Conservation (phyloP, 179 eudicot genomes). For the Gypsophila paniculata region DNA sequence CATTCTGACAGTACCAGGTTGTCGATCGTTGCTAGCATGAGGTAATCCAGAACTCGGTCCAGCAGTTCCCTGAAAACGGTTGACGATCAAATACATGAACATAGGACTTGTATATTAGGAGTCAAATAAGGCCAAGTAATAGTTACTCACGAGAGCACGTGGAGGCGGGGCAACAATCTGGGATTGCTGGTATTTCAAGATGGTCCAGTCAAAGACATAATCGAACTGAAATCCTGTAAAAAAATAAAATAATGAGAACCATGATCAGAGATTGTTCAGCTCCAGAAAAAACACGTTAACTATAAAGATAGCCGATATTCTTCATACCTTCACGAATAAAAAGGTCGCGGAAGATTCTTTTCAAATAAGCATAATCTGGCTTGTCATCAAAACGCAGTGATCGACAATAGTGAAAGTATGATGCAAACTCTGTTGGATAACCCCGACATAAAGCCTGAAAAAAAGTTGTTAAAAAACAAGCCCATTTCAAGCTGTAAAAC, state of each 20-base stretch:
- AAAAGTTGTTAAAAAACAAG: not conserved
- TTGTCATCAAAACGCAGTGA: slow-evolving; percentile 90
- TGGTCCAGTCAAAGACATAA: slow-evolving; percentile 98
- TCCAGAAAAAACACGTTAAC: slow-evolving; percentile 1
- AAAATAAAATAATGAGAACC: slow-evolving; percentile 16
- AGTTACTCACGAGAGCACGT: slow-evolving; percentile 54
- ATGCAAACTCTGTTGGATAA: slow-evolving; percentile 89
- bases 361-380: slow-evolving; percentile 94
- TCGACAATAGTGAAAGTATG: slow-evolving; percentile 96
- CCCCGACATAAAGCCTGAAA: slow-evolving; percentile 86
- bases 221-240: slow-evolving; percentile 85
- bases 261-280: slow-evolving; percentile 5
- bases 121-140: slow-evolving; percentile 17
- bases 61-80: slow-evolving; percentile 50
- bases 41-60: slow-evolving; percentile 80
- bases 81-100: slow-evolving; percentile 16
- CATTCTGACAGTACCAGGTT: slow-evolving; percentile 34
- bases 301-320: slow-evolving; percentile 3
- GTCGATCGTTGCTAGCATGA: slow-evolving; percentile 44
- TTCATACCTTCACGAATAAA: slow-evolving; percentile 86
- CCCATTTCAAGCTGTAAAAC: slow-evolving; percentile 4
- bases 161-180: slow-evolving; percentile 67
- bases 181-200: slow-evolving; percentile 91
- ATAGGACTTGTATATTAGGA: not conserved
- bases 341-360: slow-evolving; percentile 85